Base-by-base conservation (phyloP, 1,284 basidiomycete genomes). In the Ustilago xerochloae region DNA sequence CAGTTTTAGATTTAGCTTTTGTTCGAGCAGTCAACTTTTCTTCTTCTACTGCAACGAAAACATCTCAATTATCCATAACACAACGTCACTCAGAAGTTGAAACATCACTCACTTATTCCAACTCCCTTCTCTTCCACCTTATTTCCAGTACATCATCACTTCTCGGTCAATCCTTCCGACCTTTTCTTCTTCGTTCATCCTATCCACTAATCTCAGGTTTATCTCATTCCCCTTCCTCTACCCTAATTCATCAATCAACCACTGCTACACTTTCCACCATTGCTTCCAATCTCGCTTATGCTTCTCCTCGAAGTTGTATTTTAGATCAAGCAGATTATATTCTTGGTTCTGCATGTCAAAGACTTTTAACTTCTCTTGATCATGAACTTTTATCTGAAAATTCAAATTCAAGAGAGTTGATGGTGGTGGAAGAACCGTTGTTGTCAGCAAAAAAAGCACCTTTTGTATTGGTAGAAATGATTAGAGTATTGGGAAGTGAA, bases 291-390 rank as follows among this genome's bases (percentile, higher is more conserved):
- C 64, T 72, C 18, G 81, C 76, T 3, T 84, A 83, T 30, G 78
- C 70, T 2, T 72, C 63, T 29, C 45, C 78, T 7, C 52, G 69
- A 48, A 76, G 73, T 33, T 80, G 75, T 49, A 48, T 82, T 15
- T 55, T 78, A 18, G 79, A 82, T 45, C 76, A 83, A 32, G 78
- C 79, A 4, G 82, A 84, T 56, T 84, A 82, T 35, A 72, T 84
- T 12, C 53, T 84, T 15, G 81, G 81, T 6, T 63, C 76, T 2
- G 81, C 80, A 6, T 78, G 77, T 45, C 79, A 82, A 35, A 60
- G 80, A 15, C 62, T 80, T n/a, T 55, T 80, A 24, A 49, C 62
- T 4, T 72, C 72, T 10, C 52, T 79, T 3, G 58, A 64, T 30
- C 55, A 74, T 13, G 76, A 77, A 48, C 62, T 78, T 6, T n/a